A percentile compares a stretch with the other conserved stretches of the same genome.
Evolutionary conservation across 2,329 filamentous ascomycete genomes (phyloP).

Genomic region (Xylaria sp.): DNA sequence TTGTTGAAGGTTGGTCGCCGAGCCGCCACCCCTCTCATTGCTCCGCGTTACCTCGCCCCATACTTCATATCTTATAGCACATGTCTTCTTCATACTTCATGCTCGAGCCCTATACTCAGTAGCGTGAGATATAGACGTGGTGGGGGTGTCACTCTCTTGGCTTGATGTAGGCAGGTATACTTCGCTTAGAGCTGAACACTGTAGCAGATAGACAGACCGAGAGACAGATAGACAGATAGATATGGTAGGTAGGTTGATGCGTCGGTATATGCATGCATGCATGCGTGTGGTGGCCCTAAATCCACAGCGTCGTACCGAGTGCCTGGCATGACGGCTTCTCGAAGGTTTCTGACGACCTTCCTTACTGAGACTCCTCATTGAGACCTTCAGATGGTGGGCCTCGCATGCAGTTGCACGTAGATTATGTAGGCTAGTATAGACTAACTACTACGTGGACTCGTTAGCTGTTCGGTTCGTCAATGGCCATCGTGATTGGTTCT

Average conservation of each 20-base stretch:
- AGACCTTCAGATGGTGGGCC: not conserved
- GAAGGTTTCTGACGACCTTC: conserved; percentile 19
- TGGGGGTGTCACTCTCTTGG: not conserved
- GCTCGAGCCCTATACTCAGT: not conserved
- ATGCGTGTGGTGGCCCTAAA: not conserved
- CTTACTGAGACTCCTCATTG: conserved; percentile 6
- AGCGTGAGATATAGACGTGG: not conserved
- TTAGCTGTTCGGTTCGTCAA: not conserved
- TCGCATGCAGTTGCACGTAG: not conserved
- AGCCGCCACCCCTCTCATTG: not conserved
- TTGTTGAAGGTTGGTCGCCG: not conserved
- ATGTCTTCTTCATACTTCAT: no score
- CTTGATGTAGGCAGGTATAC: not conserved
- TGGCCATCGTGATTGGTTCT: not conserved
- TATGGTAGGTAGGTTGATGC: not conserved
- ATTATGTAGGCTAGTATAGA: no score
- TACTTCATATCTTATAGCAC: not conserved
- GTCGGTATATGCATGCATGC: conserved; percentile 9
- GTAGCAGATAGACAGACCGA: not conserved
- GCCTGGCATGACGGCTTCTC: conserved; percentile 29
- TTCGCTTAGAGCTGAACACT: conserved; percentile 6
- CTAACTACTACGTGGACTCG: not conserved
- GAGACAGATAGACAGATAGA: no score
- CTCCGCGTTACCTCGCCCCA: not conserved
- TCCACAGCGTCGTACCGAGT: conserved; percentile 15